These are phyloP conservation scores for Zoysia matrella DNA, from an alignment of 202 grass and related monocot species.

Conservation along the genomic window DNA sequence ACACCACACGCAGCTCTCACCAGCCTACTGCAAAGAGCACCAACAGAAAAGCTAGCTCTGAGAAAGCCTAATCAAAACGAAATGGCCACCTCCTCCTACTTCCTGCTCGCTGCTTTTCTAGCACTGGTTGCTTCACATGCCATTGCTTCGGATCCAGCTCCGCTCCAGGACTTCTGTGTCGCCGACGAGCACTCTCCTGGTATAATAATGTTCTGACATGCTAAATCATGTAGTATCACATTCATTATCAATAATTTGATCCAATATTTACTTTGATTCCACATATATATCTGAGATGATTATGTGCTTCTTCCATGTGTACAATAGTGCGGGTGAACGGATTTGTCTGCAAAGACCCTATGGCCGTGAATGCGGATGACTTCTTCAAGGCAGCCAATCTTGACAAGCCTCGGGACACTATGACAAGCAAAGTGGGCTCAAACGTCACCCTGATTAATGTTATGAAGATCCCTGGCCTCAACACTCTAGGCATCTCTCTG, in stretches of 20 bases:
- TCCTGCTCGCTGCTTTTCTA: no score
- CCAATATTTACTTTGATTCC: neutral
- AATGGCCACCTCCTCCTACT: no score
- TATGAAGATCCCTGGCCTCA: conserved; percentile 46
- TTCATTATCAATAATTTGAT: neutral
- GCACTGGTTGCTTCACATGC: no score
- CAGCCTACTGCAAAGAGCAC: no score
- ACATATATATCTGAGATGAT: neutral
- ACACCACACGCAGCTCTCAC: no score
- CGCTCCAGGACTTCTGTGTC: no score
- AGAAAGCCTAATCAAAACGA: no score
- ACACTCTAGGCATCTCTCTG: conserved; percentile 49
- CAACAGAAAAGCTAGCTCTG: no score
- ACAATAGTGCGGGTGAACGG: conserved; percentile 42
- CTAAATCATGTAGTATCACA: neutral
- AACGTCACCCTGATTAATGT: conserved; percentile 52
- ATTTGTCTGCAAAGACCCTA: conserved; percentile 44
- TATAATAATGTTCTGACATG: no score
- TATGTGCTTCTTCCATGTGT: neutral
- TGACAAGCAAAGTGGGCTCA: conserved; percentile 36
- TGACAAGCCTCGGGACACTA: conserved; percentile 36
- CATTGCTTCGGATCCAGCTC: no score
- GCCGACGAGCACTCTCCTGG: no score
- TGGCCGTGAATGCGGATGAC: neutral
- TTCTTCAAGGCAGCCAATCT: conserved; percentile 45